Conservation (phyloP, 2,329 filamentous ascomycete genomes). For the Fusarium sp. region DNA sequence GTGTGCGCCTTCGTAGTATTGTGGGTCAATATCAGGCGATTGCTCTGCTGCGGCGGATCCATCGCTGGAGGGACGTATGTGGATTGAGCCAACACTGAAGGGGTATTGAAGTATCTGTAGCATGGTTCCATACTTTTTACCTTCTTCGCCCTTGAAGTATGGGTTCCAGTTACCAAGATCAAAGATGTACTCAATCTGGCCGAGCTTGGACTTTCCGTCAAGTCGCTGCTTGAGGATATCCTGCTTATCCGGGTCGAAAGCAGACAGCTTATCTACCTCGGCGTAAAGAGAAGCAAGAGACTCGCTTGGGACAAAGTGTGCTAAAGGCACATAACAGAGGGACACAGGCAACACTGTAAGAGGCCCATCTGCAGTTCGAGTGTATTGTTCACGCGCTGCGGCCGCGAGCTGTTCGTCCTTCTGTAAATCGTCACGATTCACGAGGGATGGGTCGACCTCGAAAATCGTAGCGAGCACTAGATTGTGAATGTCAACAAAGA, state of each 20-base stretch:
- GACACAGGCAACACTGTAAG: constrained; percentile 59
- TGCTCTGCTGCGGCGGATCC: constrained; percentile 40
- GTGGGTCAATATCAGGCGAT: constrained; percentile 59
- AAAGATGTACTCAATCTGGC: constrained; percentile 66
- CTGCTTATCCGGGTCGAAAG: constrained; percentile 45
- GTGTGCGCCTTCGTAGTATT: constrained; percentile 57
- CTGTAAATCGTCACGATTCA: constrained; percentile 59
- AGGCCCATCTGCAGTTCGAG: constrained; percentile 52
- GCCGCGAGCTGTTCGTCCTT: constrained; percentile 48
- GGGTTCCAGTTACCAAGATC: constrained; percentile 65
- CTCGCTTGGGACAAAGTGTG: constrained; percentile 51
- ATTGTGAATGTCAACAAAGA: constrained; percentile 32
- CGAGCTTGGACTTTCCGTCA: constrained; percentile 52
- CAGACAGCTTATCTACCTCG: constrained; percentile 41
- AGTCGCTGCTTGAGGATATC: constrained; percentile 55
- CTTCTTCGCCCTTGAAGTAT: constrained; percentile 51
- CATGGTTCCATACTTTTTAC: constrained; percentile 64
- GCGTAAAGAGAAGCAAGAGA: constrained; percentile 43
- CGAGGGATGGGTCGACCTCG: constrained; percentile 60
- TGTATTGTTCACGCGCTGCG: constrained; percentile 55
- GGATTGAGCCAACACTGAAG: constrained; percentile 64
- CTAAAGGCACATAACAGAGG: constrained; percentile 60
- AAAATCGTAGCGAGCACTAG: constrained; percentile 61
- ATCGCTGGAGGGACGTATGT: constrained; percentile 54
- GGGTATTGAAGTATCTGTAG: constrained; percentile 68